phyloP scores from a whole-genome alignment of 2,329 filamentous ascomycete species.

The Fusarium buharicum region DNA sequence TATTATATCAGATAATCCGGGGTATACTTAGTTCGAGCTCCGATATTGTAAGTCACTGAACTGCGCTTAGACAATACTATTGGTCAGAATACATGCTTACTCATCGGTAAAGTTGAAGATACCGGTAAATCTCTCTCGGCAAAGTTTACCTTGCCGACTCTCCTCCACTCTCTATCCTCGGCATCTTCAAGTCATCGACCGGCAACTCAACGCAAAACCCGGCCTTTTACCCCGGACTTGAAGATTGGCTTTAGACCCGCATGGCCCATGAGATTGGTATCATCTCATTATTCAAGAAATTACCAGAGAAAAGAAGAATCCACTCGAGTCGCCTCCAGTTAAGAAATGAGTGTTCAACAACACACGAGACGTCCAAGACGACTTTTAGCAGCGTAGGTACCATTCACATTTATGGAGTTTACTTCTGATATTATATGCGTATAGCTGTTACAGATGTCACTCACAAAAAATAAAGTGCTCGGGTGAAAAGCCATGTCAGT shows the following conservation, averaged over 20 bases:
- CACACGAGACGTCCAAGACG: constrained; percentile 38
- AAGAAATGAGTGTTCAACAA: constrained; percentile 27
- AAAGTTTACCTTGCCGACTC: constrained; percentile 21
- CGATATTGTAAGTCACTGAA: constrained; percentile 20
- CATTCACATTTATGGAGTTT: background rate
- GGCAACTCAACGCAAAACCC: constrained; percentile 7
- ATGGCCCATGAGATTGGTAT: constrained; percentile 7
- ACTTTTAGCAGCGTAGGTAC: constrained; percentile 43
- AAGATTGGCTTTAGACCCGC: constrained; percentile 27
- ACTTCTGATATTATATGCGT: constrained; percentile 4
- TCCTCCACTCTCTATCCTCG: constrained; percentile 21
- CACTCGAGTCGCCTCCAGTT: constrained; percentile 4
- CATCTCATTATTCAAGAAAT: constrained; percentile 26
- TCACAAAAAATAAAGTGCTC: constrained; percentile 60
- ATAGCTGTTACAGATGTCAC: constrained; percentile 56
- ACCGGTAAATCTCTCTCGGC: constrained; percentile 17
- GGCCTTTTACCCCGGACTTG: constrained; percentile 32
- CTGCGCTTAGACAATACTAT: background rate
- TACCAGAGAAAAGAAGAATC: constrained; percentile 4
- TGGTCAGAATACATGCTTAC: constrained; percentile 9
- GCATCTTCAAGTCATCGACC: constrained; percentile 8
- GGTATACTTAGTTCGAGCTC: constrained; percentile 1
- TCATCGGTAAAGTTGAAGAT: constrained; percentile 22
- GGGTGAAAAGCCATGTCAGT: constrained; percentile 55
- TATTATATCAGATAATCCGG: constrained; percentile 27